Evolutionary conservation across 108 stramenopile genomes (phyloP), one percentile per base, ranked within the genome.

Genomic region (Cylindrotheca fusiformis): DNA sequence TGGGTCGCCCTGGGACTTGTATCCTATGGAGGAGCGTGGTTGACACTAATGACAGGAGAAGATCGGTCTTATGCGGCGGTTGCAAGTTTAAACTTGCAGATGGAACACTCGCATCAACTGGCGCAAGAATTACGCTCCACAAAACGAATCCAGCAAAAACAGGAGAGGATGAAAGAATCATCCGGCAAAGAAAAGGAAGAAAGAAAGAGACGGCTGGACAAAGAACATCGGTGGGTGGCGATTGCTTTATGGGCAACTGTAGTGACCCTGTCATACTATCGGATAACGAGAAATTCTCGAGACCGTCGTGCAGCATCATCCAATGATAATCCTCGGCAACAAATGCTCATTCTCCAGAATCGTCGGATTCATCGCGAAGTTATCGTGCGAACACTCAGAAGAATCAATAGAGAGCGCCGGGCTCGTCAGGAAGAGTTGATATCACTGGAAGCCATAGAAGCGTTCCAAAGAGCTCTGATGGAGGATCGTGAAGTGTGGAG

Each of bases 401-500:
- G 53, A 17, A 48, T 71, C 55, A 71, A 71, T 50, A 54, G 48
- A 29, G 54, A 57, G 52, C 69, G 69, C 48, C 19, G 31, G 19
- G 32, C 14, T 31, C 45, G 69, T 18, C 61, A 59, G 10, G 69
- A 71, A 33, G 19, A 46, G 17, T 52, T 59, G 14, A 45, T 71
- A 32, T 63, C 69, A 6, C 21, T 46, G 45, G 69, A 63, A 20
- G 41, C 61, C 22, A 59, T 59, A 49, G 22, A 32, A 32, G 55
- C 69, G 1, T 49, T 62, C 4, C 53, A 48, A 22, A 32, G 26
- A 5, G 32, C 45, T 10, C 21, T 63, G 19, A 1, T 63, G 18
- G 51, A 63, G 22, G 63, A 63, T 53, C 50, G 51, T 8, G 30
- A 32, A 5, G 27, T 71, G 22, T 63, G 62, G 54, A 46, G 31